Percentiles rank a stretch among this genome's conserved stretches.
These are phyloP conservation scores for Candida arabinofermentans DNA, from an alignment of 805 yeast species.

Conservation along the genomic window DNA sequence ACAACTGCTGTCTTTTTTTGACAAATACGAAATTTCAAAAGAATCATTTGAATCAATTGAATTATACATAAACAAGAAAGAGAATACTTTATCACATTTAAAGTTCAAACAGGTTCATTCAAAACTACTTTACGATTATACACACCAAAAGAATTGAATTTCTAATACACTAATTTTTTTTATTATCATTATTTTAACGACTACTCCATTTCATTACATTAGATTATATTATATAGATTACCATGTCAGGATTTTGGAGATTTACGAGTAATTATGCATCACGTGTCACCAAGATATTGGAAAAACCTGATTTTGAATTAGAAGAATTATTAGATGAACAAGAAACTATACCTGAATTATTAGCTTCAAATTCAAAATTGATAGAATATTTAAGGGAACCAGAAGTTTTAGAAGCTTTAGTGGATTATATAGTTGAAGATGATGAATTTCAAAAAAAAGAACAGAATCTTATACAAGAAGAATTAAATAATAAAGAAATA, in stretches of 20 bases:
- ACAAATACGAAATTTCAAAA: no score
- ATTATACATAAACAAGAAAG: no score
- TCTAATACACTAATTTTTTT: no score
- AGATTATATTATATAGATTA: conserved; percentile 1
- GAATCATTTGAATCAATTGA: no score
- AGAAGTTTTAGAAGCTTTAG: conserved; percentile 61
- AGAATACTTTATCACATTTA: no score
- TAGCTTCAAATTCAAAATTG: conserved; percentile 68
- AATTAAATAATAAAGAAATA: conserved; percentile 5
- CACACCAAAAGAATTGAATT: no score
- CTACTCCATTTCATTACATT: background rate
- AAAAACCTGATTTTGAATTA: conserved; percentile 41
- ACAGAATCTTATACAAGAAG: conserved; percentile 18
- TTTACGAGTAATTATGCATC: conserved; percentile 52
- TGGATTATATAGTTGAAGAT: conserved; percentile 59
- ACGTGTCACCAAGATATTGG: conserved; percentile 50
- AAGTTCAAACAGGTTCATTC: no score
- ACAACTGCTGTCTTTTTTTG: no score
- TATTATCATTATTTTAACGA: background rate
- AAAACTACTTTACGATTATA: no score
- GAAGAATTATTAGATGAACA: conserved; percentile 70
- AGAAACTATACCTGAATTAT: conserved; percentile 67
- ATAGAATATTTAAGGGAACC: conserved; percentile 79
- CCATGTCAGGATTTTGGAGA: conserved; percentile 36
- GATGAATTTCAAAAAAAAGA: conserved; percentile 35